These are phyloP conservation scores for Omphalotus olearius DNA, from an alignment of 1,284 basidiomycete species.

Conservation along the genomic window DNA sequence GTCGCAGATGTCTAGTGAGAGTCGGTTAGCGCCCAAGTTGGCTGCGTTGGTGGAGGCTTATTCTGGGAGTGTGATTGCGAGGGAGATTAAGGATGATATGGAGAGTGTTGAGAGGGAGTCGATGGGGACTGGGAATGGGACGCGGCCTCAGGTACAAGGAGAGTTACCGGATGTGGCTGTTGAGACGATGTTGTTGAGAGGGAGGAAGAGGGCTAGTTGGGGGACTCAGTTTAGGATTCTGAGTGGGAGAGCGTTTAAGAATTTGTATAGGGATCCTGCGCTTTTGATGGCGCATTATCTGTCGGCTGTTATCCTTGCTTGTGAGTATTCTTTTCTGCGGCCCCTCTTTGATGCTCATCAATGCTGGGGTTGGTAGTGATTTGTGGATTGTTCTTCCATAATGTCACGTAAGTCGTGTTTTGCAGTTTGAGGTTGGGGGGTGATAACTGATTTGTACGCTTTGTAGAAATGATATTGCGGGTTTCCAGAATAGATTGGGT, in stretches of 20 bases:
- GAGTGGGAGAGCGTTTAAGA: constrained; percentile 97
- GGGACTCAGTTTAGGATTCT: constrained; percentile 89
- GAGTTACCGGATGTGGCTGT: constrained; percentile 61
- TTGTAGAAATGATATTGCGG: constrained; percentile 82
- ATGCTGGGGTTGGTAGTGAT: constrained; percentile 47
- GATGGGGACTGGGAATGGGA: constrained; percentile 20
- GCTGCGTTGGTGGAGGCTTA: constrained; percentile 74
- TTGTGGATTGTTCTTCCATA: constrained; percentile 79
- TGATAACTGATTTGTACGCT: constrained; percentile 14
- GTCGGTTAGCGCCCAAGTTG: constrained; percentile 61
- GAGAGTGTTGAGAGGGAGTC: constrained; percentile 34
- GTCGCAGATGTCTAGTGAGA: constrained; percentile 28
- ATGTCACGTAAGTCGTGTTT: constrained; percentile 53
- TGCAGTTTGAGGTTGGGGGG: background rate
- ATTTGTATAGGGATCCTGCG: constrained; percentile 91
- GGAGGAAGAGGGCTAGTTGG: constrained; percentile 82
- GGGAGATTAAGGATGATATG: constrained; percentile 62
- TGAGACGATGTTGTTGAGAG: constrained; percentile 66
- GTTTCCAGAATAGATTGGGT: constrained; percentile 90
- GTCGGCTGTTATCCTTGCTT: constrained; percentile 77
- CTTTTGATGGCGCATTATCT: constrained; percentile 89
- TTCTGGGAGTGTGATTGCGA: constrained; percentile 63
- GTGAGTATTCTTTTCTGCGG: constrained; percentile 40
- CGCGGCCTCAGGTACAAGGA: constrained; percentile 23
- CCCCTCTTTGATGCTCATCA: constrained; percentile 6